phyloP scores from a whole-genome alignment of 176 grass and related monocot species.

The Chloris gayana region DNA sequence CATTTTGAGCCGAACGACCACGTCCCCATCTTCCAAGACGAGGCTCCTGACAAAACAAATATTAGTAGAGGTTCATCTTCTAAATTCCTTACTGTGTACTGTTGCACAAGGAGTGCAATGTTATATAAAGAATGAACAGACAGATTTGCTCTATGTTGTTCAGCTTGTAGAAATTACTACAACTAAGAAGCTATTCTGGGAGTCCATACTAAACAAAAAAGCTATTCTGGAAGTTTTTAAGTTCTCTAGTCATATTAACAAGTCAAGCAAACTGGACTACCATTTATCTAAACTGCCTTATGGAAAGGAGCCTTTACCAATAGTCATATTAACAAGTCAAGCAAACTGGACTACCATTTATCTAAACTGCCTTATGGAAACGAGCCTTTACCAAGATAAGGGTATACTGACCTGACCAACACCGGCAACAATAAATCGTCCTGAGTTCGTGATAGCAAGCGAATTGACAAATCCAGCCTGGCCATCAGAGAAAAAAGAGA shows the following conservation, averaged over 20 bases:
- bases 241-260: background rate
- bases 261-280: background rate
- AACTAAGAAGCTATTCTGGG: background rate
- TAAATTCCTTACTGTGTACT: background rate
- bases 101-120: background rate
- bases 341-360: no score
- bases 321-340: no score
- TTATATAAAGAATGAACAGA: background rate
- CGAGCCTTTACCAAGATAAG: background rate
- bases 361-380: no score
- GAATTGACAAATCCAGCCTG: conserved; percentile 88
- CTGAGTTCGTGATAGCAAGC: conserved; percentile 74
- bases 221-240: background rate
- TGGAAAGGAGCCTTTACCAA: no score
- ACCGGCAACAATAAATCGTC: conserved; percentile 79
- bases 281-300: background rate
- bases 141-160: background rate
- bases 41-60: conserved; percentile 62
- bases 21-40: conserved; percentile 77
- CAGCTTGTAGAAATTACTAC: background rate
- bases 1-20: conserved; percentile 60
- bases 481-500: background rate
- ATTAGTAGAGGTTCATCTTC: background rate
- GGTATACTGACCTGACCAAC: conserved; percentile 70
- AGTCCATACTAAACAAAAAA: background rate